Base-by-base conservation (phyloP, 495 filamentous ascomycete species). In the Trichoderma parareesei region DNA sequence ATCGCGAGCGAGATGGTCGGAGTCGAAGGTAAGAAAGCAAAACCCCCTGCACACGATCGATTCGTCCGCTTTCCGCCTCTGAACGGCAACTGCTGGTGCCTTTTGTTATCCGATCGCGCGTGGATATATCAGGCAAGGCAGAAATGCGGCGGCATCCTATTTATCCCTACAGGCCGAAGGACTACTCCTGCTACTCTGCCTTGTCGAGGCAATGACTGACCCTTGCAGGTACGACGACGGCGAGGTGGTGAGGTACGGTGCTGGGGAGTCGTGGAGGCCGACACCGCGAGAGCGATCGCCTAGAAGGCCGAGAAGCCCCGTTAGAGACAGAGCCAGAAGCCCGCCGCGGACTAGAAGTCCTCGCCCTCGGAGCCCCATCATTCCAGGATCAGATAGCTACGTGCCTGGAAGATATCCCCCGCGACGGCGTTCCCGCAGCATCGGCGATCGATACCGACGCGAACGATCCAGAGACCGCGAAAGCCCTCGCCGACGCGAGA, bases 261-360 rank as follows among this genome's bases (percentile, higher is more conserved):
- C 77, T n/a, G 82, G 82, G 0, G 82, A 85, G 72, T 82, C 79
- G 18, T 85, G 84, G 67, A 70, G 82, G 42, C 82, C 82, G 5
- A 77, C 74, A 62, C 64, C 64, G 33, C 53, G 64, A 38, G 80
- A 78, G 65, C 40, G 61, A 48, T 78, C 80, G 13, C 77, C 61
- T 9, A 44, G 75, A 41, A 73, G 75, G 41, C 71, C 71, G 44
- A 72, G 77, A 64, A 81, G 77, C 66, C 78, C 79, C 0, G 48
- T 71, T 1, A 73, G 77, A 65, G 77, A 77, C n/a, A 64, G 71
- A 60, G 68, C 41, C 37, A 20, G 33, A 61, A 63, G 65, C 35
- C 43, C 65, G 60, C 40, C 59, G 48, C 44, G 16, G 27, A 16
- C 35, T 37, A 38, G 61, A 49, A 38, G 65, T 41, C 53, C 65